phyloP scores from a whole-genome alignment of 1,284 basidiomycete genomes.

The Heterobasidion parviporum region DNA sequence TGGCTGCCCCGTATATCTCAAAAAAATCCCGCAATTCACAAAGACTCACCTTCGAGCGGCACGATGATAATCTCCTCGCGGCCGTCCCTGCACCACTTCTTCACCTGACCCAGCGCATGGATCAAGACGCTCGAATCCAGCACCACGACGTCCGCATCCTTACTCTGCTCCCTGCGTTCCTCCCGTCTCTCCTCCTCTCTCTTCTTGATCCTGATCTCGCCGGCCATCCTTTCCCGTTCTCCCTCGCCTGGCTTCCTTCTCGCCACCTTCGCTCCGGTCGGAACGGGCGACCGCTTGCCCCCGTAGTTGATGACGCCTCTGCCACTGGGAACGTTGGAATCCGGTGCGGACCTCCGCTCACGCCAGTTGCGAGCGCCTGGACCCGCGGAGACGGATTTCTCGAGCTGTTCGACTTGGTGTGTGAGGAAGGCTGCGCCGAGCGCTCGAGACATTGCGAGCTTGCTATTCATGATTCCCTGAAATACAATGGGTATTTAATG shows the following conservation, averaged over 20 bases:
- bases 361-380: constrained; percentile 52
- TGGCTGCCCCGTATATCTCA: background rate
- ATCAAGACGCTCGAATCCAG: constrained; percentile 85
- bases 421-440: constrained; percentile 76
- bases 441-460: constrained; percentile 72
- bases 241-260: constrained; percentile 21
- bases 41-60: constrained; percentile 74
- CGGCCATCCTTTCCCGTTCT: constrained; percentile 16
- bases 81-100: constrained; percentile 72
- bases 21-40: background rate
- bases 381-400: constrained; percentile 56
- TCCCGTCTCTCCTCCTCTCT: constrained; percentile 14
- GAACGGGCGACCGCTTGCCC: constrained; percentile 12
- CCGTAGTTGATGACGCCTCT: constrained; percentile 7
- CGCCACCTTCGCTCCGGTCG: constrained; percentile 6
- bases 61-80: constrained; percentile 68
- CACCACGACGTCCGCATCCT: constrained; percentile 70
- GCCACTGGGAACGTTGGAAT: background rate
- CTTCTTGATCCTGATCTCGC: constrained; percentile 10
- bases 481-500: too few relatives aligned
- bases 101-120: constrained; percentile 74
- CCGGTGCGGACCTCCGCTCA: constrained; percentile 20
- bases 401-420: constrained; percentile 77
- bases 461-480: constrained; percentile 26
- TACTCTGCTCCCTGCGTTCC: constrained; percentile 25